Percentiles rank a stretch among this genome's conserved stretches.
phyloP scores from a whole-genome alignment of 495 filamentous ascomycete species.

The Aspergillus egyptiacus region DNA sequence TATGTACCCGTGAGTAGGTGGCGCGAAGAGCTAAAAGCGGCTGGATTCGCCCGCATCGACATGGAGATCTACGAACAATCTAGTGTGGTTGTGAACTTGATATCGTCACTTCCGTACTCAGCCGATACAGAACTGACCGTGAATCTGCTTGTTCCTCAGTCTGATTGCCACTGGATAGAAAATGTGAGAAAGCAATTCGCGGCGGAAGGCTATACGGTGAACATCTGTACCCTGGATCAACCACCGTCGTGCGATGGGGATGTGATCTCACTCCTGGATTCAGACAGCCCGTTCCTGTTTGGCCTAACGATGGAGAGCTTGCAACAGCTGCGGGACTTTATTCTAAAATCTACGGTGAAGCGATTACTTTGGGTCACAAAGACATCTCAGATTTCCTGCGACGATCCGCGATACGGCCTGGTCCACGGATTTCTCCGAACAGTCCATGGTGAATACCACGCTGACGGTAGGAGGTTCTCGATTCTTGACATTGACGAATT shows the following conservation, averaged over 20 bases:
- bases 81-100: neutral
- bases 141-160: neutral
- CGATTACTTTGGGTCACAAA: constrained; percentile 46
- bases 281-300: constrained; percentile 21
- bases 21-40: constrained; percentile 20
- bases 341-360: no score
- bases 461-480: no score
- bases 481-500: constrained; percentile 40
- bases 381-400: constrained; percentile 26
- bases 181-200: neutral
- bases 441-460: constrained; percentile 35
- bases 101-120: neutral
- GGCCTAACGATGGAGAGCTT: neutral
- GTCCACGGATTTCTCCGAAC: constrained; percentile 38
- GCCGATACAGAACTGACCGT: neutral
- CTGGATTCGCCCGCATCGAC: neutral
- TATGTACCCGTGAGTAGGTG: constrained; percentile 24
- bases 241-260: constrained; percentile 1
- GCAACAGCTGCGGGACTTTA: constrained; percentile 1
- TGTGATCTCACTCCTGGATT: constrained; percentile 33
- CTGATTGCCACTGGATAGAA: neutral
- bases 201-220: neutral
- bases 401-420: constrained; percentile 32
- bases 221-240: neutral
- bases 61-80: neutral